Evolutionary conservation across 164 flowering plant genomes (phyloP).

Genomic region (Nymphaea thermarum): DNA sequence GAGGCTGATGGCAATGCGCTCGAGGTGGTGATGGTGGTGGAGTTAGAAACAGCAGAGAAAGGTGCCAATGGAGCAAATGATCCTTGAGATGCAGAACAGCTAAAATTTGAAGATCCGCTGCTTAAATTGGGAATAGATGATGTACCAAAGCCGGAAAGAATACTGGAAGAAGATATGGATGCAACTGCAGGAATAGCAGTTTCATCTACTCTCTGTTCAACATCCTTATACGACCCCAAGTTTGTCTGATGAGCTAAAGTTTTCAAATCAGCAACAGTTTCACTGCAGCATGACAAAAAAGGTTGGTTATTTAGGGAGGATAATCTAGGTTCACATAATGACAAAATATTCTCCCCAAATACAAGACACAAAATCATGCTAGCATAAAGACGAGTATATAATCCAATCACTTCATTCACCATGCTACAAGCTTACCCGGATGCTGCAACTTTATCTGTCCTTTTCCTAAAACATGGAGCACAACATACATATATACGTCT

Average conservation of each 20-base stretch:
- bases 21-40: slow-evolving; percentile 9
- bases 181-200: slow-evolving; percentile 8
- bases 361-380: background rate
- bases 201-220: slow-evolving; percentile 12
- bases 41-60: slow-evolving; percentile 6
- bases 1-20: slow-evolving; percentile 6
- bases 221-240: slow-evolving; percentile 17
- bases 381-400: background rate
- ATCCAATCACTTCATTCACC: background rate
- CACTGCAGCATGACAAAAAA: slow-evolving; percentile 20
- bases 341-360: background rate
- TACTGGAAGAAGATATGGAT: slow-evolving; percentile 17
- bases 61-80: slow-evolving; percentile 7
- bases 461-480: background rate
- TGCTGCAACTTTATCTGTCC: background rate
- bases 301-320: background rate
- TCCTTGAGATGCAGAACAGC: slow-evolving; percentile 13
- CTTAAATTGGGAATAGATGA: slow-evolving; percentile 15
- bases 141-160: slow-evolving; percentile 21
- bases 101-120: slow-evolving; percentile 30
- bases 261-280: slow-evolving; percentile 6
- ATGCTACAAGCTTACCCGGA: background rate
- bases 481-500: no score
- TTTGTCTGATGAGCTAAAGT: slow-evolving; percentile 5
- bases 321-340: background rate